Evolutionary conservation across 257 asterid genomes (phyloP).

Genomic region (Solanum ossicruentum): DNA sequence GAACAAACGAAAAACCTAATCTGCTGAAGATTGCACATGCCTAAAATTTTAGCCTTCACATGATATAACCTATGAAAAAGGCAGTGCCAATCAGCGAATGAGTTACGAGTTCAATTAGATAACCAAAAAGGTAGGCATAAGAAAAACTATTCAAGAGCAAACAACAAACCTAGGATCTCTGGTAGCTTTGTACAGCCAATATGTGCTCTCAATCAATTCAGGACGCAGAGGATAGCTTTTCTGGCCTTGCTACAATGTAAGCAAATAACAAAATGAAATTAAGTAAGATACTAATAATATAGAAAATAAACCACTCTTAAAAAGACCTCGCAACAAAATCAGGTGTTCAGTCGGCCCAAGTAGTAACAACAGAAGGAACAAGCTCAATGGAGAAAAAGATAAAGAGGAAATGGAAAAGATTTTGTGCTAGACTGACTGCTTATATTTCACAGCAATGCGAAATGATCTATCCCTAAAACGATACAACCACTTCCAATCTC

Average conservation of each 20-base stretch:
- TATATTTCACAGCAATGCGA: neutral
- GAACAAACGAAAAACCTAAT: neutral
- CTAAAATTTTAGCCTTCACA: neutral
- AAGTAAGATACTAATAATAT: neutral
- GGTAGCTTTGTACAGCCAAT: constrained; percentile 98
- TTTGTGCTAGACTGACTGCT: neutral
- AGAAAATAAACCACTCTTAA: neutral
- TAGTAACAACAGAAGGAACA: neutral
- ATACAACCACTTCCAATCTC: neutral
- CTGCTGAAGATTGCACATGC: neutral
- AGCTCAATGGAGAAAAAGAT: neutral
- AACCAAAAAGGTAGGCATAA: neutral
- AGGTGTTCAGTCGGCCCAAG: neutral
- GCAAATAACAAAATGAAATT: neutral
- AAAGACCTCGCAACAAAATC: neutral
- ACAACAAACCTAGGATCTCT: constrained; percentile 68
- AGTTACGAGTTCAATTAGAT: neutral
- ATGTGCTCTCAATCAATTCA: constrained; percentile 91
- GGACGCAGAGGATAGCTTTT: constrained; percentile 98
- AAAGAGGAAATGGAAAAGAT: neutral
- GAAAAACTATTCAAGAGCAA: neutral
- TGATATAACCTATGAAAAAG: neutral
- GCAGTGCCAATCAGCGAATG: neutral
- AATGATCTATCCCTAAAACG: neutral
- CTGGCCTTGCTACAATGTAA: constrained; percentile 72